Evolutionary conservation across 2,329 filamentous ascomycete species (phyloP), one percentile per base, ranked within the genome.

Genomic region (Pseudocercospora crystallina): DNA sequence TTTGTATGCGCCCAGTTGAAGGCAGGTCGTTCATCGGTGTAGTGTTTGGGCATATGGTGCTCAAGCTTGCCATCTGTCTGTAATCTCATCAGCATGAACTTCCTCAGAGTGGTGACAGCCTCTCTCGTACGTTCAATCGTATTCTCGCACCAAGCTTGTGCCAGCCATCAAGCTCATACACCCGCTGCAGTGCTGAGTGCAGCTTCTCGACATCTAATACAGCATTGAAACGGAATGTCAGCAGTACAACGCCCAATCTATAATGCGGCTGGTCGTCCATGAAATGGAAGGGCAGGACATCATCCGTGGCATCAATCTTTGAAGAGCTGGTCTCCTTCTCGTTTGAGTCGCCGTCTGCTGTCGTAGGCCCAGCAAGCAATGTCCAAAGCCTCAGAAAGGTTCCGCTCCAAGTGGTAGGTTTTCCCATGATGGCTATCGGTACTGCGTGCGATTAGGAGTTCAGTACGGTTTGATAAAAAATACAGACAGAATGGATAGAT

Each of bases 171-270:
- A 20, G 34, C n/a, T 38, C 14, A 11, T 39, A 33, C 8, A 47
- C 9, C 9, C 33, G 20, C 20, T 29, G 34, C 8, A 38, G 13
- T 2, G 35, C 44, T 20, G 17, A 8, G 11, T 17, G 33, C 29
- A 47, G 38, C 8, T 31, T 34, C 44, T 47, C 3, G 33, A 35
- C 29, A 32, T 47, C 44, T 31, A 47, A 35, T n/a, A 47, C 44
- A 26, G 33, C 44, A 38, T 47, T 35, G 34, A 29, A 39, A 10
- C 33, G 34, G 9, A 39, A 31, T 7, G 34, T n/a, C 10, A 47
- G 40, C 5, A 43, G n/a, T 32, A 14, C 40, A 15, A 33, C 40
- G 10, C 12, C 31, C 15, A 35, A 38, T 40, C 17, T 17, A 32
- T 47, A 38, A 26, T 47, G 31, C 15, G 33, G 44, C 13, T 40